These are phyloP conservation scores for Perkinsela sp. DNA, from an alignment of 208 protist genomes.

Conservation along the genomic window DNA sequence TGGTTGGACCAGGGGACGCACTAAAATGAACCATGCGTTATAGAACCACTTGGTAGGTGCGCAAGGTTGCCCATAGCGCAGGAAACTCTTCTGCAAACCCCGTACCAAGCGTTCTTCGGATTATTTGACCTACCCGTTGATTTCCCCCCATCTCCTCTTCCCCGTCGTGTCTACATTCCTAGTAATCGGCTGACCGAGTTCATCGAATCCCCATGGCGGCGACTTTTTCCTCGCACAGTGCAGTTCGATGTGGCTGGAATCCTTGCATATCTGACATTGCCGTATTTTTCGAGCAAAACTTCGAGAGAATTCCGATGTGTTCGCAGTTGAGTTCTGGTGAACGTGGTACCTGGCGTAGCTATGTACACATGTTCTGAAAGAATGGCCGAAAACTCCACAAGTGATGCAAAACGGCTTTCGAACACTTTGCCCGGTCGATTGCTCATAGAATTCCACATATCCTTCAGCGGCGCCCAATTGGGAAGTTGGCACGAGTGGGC, in stretches of 20 bases:
- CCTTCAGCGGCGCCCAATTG: not conserved
- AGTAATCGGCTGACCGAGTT: not conserved
- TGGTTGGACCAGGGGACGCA: too few species aligned
- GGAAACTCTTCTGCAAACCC: too few species aligned
- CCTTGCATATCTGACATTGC: not conserved
- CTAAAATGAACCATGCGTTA: too few species aligned
- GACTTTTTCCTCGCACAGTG: not conserved
- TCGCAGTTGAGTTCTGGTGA: not conserved
- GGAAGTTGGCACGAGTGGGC: not conserved
- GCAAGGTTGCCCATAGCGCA: too few species aligned
- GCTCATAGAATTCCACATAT: not conserved
- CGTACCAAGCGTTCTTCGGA: too few species aligned
- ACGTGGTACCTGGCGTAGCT: not conserved
- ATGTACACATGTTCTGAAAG: not conserved
- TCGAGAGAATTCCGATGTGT: not conserved
- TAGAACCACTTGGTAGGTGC: too few species aligned
- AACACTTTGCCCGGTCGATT: not conserved
- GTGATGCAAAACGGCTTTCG: not conserved
- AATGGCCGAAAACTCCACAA: not conserved
- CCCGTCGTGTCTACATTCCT: too few species aligned
- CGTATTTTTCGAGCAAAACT: not conserved
- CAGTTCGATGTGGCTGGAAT: not conserved
- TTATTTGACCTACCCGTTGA: too few species aligned
- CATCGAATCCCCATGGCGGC: not conserved
- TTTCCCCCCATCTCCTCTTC: too few species aligned